Percentiles rank a stretch among this genome's conserved stretches.
Evolutionary conservation across 352 stramenopile species (phyloP).

Genomic region (Phytophthora fragariaefolia): DNA sequence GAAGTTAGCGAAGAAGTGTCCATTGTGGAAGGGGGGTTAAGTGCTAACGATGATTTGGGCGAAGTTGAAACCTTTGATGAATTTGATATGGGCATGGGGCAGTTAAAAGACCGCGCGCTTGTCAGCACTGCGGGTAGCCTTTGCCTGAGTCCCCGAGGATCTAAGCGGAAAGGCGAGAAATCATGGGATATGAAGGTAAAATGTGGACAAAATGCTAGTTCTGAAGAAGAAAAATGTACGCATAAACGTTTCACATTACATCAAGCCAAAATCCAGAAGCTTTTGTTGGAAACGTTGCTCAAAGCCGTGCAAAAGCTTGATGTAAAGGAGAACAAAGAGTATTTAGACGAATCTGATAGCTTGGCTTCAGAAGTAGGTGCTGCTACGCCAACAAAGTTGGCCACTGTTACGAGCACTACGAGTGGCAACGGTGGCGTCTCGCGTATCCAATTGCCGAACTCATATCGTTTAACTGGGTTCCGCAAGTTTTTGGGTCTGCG

Average conservation of each 20-base stretch:
- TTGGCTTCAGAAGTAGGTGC: constrained; percentile 5
- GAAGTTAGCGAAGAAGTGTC: constrained; percentile 18
- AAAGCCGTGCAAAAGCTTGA: constrained; percentile 81
- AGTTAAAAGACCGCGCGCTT: constrained; percentile 17
- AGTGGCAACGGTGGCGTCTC: constrained; percentile 22
- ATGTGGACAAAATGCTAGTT: no score
- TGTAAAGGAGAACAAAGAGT: constrained; percentile 68
- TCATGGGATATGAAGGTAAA: constrained; percentile 8
- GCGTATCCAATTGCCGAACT: constrained; percentile 55
- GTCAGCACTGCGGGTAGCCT: constrained; percentile 40
- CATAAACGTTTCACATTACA: constrained; percentile 25
- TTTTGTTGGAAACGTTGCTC: constrained; percentile 66
- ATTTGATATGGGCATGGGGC: not conserved
- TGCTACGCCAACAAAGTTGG: not conserved
- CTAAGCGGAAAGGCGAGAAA: constrained; percentile 12
- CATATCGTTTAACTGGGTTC: constrained; percentile 58
- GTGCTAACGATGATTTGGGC: not conserved
- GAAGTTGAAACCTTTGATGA: not conserved
- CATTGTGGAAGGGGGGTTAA: constrained; percentile 7
- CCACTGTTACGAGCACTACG: constrained; percentile 11
- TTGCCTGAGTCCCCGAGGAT: constrained; percentile 60
- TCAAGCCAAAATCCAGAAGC: constrained; percentile 61
- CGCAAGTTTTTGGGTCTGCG: constrained; percentile 63
- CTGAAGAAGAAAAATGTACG: no score
- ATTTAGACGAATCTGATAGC: constrained; percentile 36